phyloP scores from a whole-genome alignment of 108 stramenopile species.

The Cylindrotheca closterium region DNA sequence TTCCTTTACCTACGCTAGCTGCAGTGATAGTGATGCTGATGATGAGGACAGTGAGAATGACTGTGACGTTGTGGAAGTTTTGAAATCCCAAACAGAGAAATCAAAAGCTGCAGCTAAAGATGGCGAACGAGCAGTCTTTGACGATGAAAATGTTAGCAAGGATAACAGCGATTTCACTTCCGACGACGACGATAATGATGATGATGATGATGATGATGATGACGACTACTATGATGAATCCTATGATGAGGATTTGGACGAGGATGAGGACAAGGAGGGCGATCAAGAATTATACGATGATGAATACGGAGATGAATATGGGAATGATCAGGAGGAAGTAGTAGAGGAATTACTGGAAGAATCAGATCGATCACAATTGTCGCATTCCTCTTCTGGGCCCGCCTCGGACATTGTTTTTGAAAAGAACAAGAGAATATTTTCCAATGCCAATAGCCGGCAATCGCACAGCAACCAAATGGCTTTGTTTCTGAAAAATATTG shows the following conservation, averaged over 20 bases:
- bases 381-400: constrained; percentile 6
- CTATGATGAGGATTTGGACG: constrained; percentile 15
- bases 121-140: not conserved
- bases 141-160: not conserved
- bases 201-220: constrained; percentile 12
- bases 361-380: constrained; percentile 3
- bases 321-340: not conserved
- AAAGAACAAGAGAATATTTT: constrained; percentile 11
- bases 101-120: too few relatives aligned
- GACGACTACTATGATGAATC: constrained; percentile 26
- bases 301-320: not conserved
- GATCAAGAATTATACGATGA: constrained; percentile 9
- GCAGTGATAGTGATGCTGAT: too few relatives aligned
- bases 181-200: constrained; percentile 7
- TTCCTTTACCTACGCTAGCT: too few relatives aligned
- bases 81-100: too few relatives aligned
- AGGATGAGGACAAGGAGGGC: constrained; percentile 6
- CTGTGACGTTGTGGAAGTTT: not conserved
- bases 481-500: too few relatives aligned
- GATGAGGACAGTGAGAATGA: not conserved
- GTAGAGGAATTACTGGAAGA: constrained; percentile 14
- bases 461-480: too few relatives aligned
- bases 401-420: not conserved
- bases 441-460: constrained; percentile 20
- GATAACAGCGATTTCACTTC: not conserved